Evolutionary conservation across 2,329 filamentous ascomycete species (phyloP), one percentile per base, ranked within the genome.

Genomic region (Septoria linicola): DNA sequence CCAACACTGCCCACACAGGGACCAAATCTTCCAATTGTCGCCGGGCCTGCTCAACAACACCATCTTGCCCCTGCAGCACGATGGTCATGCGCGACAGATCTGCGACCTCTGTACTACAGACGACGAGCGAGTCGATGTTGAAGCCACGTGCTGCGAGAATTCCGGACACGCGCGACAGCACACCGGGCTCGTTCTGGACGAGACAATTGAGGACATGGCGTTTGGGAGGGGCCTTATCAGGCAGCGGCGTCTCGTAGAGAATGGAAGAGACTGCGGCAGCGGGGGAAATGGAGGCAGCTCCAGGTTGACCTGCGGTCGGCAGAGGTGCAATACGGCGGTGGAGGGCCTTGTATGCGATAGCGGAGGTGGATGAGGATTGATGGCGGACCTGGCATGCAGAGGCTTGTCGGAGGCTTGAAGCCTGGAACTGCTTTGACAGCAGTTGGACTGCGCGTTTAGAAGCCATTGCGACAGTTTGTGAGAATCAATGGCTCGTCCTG

Each of bases 51-150:
- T 99, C 93, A 21, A 99, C 90, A 30, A 97, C 92, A 48, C 92
- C 92, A 66, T 97, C 93, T 73, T 96, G 91, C 11, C 93, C 93
- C 49, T 90, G 90, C 45, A 99, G 80, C 60, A 99, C 93, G 66
- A 99, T 97, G 51, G 93, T 99, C 93, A 99, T 99, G 68, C 93
- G 90, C 27, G 89, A 96, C 46, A 99, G 80, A 67, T 99, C 93
- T 64, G 92, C 88, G 20, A 99, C 91, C 74, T 99, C 93, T 57
- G 93, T 99, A 73, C 88, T 93, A 78, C 93, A 99, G 55, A 99
- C 93, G 49, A 99, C 93, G 58, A 99, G 79, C 48, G 88, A 95
- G 80, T 99, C 93, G 66, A 99, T 99, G 78, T 99, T 99, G 83
- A 99, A 99, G 60, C 93, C 93, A 53, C 93, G 84, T 36, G 93